Percentiles rank a stretch among this genome's conserved stretches.
phyloP scores from a whole-genome alignment of 306 rosid species.

The Prunus fruticosa region DNA sequence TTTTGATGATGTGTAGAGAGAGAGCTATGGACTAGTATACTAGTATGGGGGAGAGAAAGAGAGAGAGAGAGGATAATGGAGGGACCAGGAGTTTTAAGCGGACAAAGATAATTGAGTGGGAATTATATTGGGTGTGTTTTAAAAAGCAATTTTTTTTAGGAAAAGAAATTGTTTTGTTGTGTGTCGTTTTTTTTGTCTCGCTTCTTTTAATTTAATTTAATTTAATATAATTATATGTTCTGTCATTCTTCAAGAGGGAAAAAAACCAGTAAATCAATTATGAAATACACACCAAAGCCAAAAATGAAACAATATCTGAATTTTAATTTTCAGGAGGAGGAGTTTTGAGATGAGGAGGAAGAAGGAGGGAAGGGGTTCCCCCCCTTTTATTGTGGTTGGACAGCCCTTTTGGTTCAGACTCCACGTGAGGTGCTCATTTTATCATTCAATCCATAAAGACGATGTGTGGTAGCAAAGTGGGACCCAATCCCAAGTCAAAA shows the following conservation, averaged over 20 bases:
- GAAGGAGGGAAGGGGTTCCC: slow-evolving; percentile 9
- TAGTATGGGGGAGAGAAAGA: neutral
- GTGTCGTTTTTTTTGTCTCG: slow-evolving; percentile 28
- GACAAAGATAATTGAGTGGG: slow-evolving; percentile 92
- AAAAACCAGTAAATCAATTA: neutral
- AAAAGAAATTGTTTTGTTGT: slow-evolving; percentile 51
- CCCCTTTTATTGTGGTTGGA: slow-evolving; percentile 78
- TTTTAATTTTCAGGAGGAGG: neutral
- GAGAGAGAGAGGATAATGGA: neutral
- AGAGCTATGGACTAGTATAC: neutral
- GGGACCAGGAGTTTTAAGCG: slow-evolving; percentile 55
- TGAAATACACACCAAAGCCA: neutral
- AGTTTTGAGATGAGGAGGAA: neutral
- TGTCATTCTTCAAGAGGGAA: neutral
- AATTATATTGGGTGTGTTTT: slow-evolving; percentile 78
- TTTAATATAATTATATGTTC: neutral
- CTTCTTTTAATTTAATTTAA: neutral
- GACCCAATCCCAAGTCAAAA: slow-evolving; percentile 82
- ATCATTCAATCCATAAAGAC: slow-evolving; percentile 94
- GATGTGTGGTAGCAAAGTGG: slow-evolving; percentile 77
- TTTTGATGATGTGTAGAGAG: slow-evolving; percentile 1
- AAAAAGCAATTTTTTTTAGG: slow-evolving; percentile 40
- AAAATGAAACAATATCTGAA: neutral
- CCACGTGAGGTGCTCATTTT: slow-evolving; percentile 99
- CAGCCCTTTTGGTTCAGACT: slow-evolving; percentile 89